Conservation (phyloP, 116 monocot genomes). For the Iris pallida region DNA sequence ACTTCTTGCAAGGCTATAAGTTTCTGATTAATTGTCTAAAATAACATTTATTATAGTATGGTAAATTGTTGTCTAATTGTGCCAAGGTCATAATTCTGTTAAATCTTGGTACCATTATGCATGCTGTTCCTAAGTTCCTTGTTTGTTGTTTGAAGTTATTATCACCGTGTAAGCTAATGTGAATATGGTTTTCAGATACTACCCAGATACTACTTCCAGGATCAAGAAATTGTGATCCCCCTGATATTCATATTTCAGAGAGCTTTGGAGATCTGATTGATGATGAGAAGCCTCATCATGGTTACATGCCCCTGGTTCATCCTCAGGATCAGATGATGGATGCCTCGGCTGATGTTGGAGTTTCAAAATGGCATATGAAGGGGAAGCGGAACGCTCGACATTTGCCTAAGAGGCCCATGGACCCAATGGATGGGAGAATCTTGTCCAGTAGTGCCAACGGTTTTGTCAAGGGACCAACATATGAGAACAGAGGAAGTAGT, state of each 20-base stretch:
- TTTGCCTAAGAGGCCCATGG: constrained; percentile 30
- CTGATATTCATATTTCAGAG: constrained; percentile 12
- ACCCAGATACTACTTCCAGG: background rate
- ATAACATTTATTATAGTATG: too few relatives aligned
- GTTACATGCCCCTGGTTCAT: constrained; percentile 12
- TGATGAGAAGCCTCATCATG: constrained; percentile 15
- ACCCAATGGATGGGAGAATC: constrained; percentile 14
- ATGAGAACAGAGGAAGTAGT: constrained; percentile 22
- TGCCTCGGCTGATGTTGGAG: constrained; percentile 39
- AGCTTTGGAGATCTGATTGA: constrained; percentile 15
- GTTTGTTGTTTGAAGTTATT: too few relatives aligned
- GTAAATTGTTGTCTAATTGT: too few relatives aligned
- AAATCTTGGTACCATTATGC: too few relatives aligned
- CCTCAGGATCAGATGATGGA: constrained; percentile 23
- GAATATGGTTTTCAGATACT: background rate
- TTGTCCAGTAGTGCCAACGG: constrained; percentile 3
- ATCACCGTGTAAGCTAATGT: background rate
- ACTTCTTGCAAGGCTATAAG: too few relatives aligned
- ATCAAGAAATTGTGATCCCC: background rate
- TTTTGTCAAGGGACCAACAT: constrained; percentile 7
- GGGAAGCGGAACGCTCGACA: constrained; percentile 66
- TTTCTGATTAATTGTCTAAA: too few relatives aligned
- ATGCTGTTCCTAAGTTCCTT: too few relatives aligned
- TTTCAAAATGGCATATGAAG: constrained; percentile 79
- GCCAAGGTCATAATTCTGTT: too few relatives aligned